Conservation (phyloP, 805 yeast species). For the Komagataella kurtzmanii region DNA sequence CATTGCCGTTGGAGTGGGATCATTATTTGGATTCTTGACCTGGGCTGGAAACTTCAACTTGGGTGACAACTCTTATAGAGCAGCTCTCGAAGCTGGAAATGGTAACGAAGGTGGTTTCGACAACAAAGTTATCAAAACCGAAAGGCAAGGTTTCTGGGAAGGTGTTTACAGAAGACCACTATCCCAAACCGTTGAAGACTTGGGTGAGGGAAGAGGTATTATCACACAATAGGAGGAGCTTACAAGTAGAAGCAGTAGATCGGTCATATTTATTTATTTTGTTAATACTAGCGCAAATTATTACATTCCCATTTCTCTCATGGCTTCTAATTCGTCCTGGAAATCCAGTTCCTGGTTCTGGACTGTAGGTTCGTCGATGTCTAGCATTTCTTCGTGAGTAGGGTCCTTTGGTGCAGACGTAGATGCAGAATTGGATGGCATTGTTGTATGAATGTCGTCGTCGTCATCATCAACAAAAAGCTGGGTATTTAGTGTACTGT, state of each 20-base stretch:
- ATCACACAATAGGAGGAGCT: slow-evolving; percentile 15
- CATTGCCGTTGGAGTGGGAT: slow-evolving; percentile 27
- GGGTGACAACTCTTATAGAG: slow-evolving; percentile 28
- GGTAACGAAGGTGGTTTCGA: slow-evolving; percentile 24
- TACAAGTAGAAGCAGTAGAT: background rate
- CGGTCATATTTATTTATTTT: slow-evolving; percentile 2
- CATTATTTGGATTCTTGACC: slow-evolving; percentile 26
- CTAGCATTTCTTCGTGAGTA: background rate
- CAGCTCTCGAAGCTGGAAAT: slow-evolving; percentile 23
- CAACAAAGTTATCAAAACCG: slow-evolving; percentile 21
- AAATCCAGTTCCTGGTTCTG: slow-evolving; percentile 1
- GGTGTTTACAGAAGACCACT: slow-evolving; percentile 70
- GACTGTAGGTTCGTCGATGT: background rate
- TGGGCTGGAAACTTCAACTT: slow-evolving; percentile 48
- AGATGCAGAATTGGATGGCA: too few species aligned
- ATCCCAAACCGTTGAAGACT: slow-evolving; percentile 62
- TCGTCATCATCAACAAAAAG: slow-evolving; percentile 5
- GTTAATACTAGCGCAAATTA: background rate
- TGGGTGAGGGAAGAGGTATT: slow-evolving; percentile 58
- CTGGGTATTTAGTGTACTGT: background rate
- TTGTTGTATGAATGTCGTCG: slow-evolving; percentile 1
- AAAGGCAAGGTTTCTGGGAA: slow-evolving; percentile 63
- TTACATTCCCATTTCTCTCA: slow-evolving; percentile 7
- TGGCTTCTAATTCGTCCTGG: slow-evolving; percentile 5
- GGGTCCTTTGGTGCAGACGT: background rate